Evolutionary conservation across 1,284 basidiomycete genomes (phyloP).

Genomic region (Amanita bisporigera): DNA sequence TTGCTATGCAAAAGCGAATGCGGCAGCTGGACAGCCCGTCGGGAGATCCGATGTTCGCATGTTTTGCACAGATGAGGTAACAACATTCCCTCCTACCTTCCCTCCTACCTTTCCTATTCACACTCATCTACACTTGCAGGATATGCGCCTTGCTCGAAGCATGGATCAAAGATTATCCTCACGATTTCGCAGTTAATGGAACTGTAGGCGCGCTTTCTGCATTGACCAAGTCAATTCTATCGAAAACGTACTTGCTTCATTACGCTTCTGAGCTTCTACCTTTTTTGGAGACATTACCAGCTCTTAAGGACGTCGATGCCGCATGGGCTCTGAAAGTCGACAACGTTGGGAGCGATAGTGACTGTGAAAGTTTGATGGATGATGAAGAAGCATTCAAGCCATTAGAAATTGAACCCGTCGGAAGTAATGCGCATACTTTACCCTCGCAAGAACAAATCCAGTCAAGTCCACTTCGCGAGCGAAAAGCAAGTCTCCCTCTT

Average conservation of each 20-base stretch:
- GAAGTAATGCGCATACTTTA: slow-evolving; percentile 22
- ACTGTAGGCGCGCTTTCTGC: slow-evolving; percentile 73
- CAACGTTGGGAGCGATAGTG: slow-evolving; percentile 66
- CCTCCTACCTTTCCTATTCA: slow-evolving; percentile 6
- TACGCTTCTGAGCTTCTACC: slow-evolving; percentile 82
- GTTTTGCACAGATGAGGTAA: slow-evolving; percentile 83
- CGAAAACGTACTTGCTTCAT: slow-evolving; percentile 78
- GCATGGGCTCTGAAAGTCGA: slow-evolving; percentile 73
- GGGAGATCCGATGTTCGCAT: slow-evolving; percentile 82
- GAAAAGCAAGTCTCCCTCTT: slow-evolving; percentile 66
- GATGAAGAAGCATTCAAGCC: slow-evolving; percentile 54
- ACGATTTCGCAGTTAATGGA: slow-evolving; percentile 77
- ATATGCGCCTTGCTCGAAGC: slow-evolving; percentile 76
- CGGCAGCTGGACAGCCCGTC: slow-evolving; percentile 71
- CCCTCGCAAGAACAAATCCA: slow-evolving; percentile 10
- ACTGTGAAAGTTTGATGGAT: slow-evolving; percentile 56
- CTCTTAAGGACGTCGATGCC: slow-evolving; percentile 65
- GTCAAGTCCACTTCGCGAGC: slow-evolving; percentile 49
- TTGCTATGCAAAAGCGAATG: slow-evolving; percentile 85
- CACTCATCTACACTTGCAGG: slow-evolving; percentile 44
- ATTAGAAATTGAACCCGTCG: slow-evolving; percentile 17
- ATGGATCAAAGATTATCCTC: slow-evolving; percentile 74
- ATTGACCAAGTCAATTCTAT: slow-evolving; percentile 74
- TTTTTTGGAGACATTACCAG: slow-evolving; percentile 69
- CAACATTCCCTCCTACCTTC: slow-evolving; percentile 14